Conservation (phyloP, 192 early-diverging fungal species). For the Backusella australiensis region DNA sequence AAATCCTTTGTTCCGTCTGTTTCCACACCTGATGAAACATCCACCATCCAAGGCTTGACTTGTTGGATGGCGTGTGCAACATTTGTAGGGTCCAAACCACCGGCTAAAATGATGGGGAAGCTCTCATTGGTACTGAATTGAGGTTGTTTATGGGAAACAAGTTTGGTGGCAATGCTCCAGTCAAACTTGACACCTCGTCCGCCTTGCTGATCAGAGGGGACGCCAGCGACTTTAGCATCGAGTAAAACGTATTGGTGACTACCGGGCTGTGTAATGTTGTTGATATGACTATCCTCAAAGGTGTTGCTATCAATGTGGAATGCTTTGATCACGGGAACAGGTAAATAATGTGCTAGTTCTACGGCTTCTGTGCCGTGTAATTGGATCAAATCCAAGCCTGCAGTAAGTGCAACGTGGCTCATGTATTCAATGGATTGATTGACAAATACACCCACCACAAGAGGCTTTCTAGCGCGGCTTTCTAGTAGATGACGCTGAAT, state of each 20-base stretch:
- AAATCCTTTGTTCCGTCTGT: slow-evolving; percentile 77
- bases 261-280: slow-evolving; percentile 48
- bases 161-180: slow-evolving; percentile 70
- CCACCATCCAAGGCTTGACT: slow-evolving; percentile 81
- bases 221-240: slow-evolving; percentile 62
- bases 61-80: slow-evolving; percentile 68
- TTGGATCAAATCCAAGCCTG: slow-evolving; percentile 90
- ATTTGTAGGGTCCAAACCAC: slow-evolving; percentile 85
- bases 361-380: slow-evolving; percentile 83
- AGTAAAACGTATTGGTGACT: slow-evolving; percentile 54
- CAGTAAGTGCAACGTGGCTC: slow-evolving; percentile 51
- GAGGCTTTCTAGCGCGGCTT: slow-evolving; percentile 56
- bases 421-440: slow-evolving; percentile 83
- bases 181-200: slow-evolving; percentile 84
- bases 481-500: slow-evolving; percentile 44
- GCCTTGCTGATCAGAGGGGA: slow-evolving; percentile 56
- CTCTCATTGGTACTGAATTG: not conserved
- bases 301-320: slow-evolving; percentile 73
- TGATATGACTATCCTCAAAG: slow-evolving; percentile 31
- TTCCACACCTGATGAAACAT: slow-evolving; percentile 94
- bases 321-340: slow-evolving; percentile 86
- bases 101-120: slow-evolving; percentile 84
- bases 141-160: slow-evolving; percentile 34
- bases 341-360: slow-evolving; percentile 64
- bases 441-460: slow-evolving; percentile 92